These are phyloP conservation scores for Aspergillus neotritici DNA, from an alignment of 2,329 filamentous ascomycete genomes.

Conservation along the genomic window DNA sequence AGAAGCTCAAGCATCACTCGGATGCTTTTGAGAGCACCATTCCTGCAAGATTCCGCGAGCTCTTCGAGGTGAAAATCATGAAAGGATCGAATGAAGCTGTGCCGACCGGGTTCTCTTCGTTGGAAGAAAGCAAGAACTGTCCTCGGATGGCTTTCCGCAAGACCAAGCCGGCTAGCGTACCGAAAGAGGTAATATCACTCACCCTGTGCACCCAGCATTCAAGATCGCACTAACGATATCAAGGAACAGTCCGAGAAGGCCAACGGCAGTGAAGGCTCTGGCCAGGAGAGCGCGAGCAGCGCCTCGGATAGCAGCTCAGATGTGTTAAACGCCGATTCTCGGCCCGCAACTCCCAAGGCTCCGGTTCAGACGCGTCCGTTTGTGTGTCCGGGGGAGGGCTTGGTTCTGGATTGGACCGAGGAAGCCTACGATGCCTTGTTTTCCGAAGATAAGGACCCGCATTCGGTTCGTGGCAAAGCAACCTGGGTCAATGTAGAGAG, in stretches of 20 bases:
- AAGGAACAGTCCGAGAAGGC: constrained; percentile 5
- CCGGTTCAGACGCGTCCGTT: constrained; percentile 53
- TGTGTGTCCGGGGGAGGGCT: constrained; percentile 73
- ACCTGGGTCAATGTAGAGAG: constrained; percentile 53
- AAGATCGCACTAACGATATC: constrained; percentile 9
- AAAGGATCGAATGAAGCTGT: constrained; percentile 50
- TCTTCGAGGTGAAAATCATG: constrained; percentile 74
- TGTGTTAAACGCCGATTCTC: constrained; percentile 12
- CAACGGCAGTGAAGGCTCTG: constrained; percentile 1
- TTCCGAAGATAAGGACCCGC: constrained; percentile 37
- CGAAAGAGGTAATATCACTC: constrained; percentile 18
- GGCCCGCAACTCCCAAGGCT: constrained; percentile 17
- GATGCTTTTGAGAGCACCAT: constrained; percentile 52
- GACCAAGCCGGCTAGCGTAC: constrained; percentile 15
- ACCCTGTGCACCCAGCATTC: not conserved
- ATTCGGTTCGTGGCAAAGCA: constrained; percentile 54
- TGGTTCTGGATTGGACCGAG: constrained; percentile 79
- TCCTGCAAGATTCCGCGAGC: constrained; percentile 56
- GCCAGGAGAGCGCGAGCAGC: constrained; percentile 16
- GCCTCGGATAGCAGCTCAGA: constrained; percentile 31
- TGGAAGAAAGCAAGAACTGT: constrained; percentile 56
- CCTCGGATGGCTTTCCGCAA: constrained; percentile 49
- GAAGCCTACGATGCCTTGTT: constrained; percentile 69
- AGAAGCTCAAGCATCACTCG: constrained; percentile 14
- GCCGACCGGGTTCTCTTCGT: constrained; percentile 62